Conservation (phyloP, 192 early-diverging fungal species). For the Piromyces sp. region DNA sequence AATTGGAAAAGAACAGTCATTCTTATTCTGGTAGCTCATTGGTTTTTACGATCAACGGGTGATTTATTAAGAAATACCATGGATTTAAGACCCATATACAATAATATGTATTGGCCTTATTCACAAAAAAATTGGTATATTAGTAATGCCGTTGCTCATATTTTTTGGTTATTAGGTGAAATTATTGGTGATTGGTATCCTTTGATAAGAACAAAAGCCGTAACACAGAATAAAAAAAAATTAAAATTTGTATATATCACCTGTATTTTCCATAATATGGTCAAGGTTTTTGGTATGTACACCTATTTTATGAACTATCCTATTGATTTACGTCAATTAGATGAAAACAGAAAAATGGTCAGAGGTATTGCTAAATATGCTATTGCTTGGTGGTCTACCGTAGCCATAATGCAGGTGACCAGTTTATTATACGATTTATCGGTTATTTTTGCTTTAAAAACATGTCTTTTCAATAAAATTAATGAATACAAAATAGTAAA, state of each 20-base stretch:
- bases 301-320: not conserved
- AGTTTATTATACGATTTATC: not conserved
- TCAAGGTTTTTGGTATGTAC: not conserved
- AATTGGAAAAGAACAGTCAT: not conserved
- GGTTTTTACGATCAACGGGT: not conserved
- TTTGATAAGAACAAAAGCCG: not conserved
- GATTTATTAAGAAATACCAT: not conserved
- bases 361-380: too few relatives aligned
- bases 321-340: not conserved
- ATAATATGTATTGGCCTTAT: not conserved
- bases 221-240: not conserved
- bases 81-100: too few relatives aligned
- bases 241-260: not conserved
- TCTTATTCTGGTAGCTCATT: not conserved
- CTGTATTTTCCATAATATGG: not conserved
- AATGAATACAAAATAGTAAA: not conserved
- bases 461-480: not conserved
- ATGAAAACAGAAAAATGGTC: too few relatives aligned
- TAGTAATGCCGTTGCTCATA: not conserved
- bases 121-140: not conserved
- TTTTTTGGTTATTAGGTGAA: not conserved
- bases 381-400: not conserved
- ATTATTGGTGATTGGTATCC: not conserved
- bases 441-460: not conserved
- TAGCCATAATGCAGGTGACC: not conserved